Conservation (phyloP, 371 early-diverging fungal genomes). For the Saksenaea oblongispora region DNA sequence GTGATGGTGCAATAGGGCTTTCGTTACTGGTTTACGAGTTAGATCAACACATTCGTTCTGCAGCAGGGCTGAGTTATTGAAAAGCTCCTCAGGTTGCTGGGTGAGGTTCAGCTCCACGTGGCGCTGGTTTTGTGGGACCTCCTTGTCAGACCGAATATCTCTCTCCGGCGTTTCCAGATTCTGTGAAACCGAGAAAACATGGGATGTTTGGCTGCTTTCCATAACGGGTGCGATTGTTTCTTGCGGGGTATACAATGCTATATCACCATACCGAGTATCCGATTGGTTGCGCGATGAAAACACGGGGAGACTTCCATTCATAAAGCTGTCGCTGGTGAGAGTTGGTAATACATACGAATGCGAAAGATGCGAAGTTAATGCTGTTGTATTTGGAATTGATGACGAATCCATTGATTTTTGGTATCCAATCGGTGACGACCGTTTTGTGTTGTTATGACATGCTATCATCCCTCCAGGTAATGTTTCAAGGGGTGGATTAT, state of each 20-base stretch:
- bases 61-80: neutral
- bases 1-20: neutral
- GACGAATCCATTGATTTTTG: neutral
- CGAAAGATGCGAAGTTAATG: neutral
- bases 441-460: neutral
- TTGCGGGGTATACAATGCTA: neutral
- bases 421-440: neutral
- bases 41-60: neutral
- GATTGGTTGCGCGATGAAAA: neutral
- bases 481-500: neutral
- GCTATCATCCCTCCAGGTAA: neutral
- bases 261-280: neutral
- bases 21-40: neutral
- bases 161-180: neutral
- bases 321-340: neutral
- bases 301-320: neutral
- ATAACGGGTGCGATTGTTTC: neutral
- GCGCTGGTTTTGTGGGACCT: neutral
- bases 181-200: neutral
- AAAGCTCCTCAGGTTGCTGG: neutral
- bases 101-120: neutral
- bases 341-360: conserved; percentile 1
- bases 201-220: neutral
- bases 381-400: neutral
- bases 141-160: neutral